Evolutionary conservation across 805 yeast species (phyloP).

Genomic region (Candida mattraensis): DNA sequence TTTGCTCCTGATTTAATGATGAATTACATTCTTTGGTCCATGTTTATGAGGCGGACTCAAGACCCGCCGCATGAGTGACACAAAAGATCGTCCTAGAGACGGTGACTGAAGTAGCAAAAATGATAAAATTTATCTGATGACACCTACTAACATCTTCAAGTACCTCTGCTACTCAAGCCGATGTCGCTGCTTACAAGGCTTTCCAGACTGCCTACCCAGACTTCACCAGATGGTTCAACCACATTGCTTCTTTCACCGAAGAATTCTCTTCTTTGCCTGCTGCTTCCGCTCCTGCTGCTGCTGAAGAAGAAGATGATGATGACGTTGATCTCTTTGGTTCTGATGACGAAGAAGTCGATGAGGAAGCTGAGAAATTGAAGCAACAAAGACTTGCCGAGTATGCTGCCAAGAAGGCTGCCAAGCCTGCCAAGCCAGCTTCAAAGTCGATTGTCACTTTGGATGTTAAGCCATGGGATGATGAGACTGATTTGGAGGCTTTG

Average conservation of each 20-base stretch:
- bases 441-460: slow-evolving; percentile 96
- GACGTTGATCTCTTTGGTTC: slow-evolving; percentile 95
- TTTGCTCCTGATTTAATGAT: slow-evolving; percentile 8
- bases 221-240: slow-evolving; percentile 98
- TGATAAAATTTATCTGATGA: neutral
- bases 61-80: slow-evolving; percentile 96
- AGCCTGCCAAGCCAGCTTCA: slow-evolving; percentile 94
- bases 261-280: slow-evolving; percentile 84
- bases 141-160: slow-evolving; percentile 39
- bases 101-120: slow-evolving; percentile 36
- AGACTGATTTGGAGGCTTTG: slow-evolving; percentile 90
- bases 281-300: slow-evolving; percentile 60
- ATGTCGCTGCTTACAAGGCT: slow-evolving; percentile 90
- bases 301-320: slow-evolving; percentile 81
- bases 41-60: slow-evolving; percentile 95
- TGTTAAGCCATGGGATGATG: slow-evolving; percentile 99
- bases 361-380: slow-evolving; percentile 95
- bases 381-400: slow-evolving; percentile 97
- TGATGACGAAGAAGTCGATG: slow-evolving; percentile 92
- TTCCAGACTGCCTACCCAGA: slow-evolving; percentile 90
- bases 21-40: slow-evolving; percentile 70
- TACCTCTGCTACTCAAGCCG: slow-evolving; percentile 92
- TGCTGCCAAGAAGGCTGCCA: slow-evolving; percentile 96
- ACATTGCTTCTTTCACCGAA: slow-evolving; percentile 89
- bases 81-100: slow-evolving; percentile 37